Percentiles rank a stretch among this genome's conserved stretches.
phyloP scores from a whole-genome alignment of 2,329 filamentous ascomycete species.

The Cladophialophora chaetospira region DNA sequence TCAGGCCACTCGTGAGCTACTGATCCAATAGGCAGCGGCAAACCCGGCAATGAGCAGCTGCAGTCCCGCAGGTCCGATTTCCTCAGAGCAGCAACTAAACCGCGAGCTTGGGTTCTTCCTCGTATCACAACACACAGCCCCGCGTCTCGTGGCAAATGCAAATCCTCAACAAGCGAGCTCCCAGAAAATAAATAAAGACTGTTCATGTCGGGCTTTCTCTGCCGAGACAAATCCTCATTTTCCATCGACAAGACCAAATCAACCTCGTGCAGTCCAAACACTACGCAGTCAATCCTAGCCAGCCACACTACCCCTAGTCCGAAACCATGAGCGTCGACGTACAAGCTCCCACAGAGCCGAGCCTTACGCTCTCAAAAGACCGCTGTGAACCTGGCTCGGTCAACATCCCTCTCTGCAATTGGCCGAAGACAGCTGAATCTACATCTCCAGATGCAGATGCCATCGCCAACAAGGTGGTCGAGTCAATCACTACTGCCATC shows the following conservation, averaged over 20 bases:
- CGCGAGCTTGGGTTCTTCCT: no score
- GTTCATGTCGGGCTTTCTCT: no score
- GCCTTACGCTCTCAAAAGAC: constrained; percentile 42
- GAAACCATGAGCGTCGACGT: constrained; percentile 20
- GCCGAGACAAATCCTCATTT: no score
- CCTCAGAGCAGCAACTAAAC: no score
- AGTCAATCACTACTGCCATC: constrained; percentile 45
- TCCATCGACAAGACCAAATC: no score
- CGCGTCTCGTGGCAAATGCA: background rate
- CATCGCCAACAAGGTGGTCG: constrained; percentile 43
- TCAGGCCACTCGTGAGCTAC: no score
- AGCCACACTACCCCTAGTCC: background rate
- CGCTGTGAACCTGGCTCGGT: constrained; percentile 56
- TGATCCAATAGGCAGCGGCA: no score
- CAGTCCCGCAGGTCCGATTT: no score
- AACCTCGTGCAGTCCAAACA: no score
- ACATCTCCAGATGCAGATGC: constrained; percentile 40
- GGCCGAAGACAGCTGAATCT: constrained; percentile 44
- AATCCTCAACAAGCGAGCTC: background rate
- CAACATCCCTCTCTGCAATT: constrained; percentile 51
- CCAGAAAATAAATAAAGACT: no score
- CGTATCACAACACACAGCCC: no score
- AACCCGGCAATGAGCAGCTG: no score
- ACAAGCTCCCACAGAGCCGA: constrained; percentile 18
- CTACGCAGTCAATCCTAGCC: background rate